Evolutionary conservation across 305 asterid species (phyloP), one percentile per base, ranked within the genome.

Genomic region (Solanum hybrid): DNA sequence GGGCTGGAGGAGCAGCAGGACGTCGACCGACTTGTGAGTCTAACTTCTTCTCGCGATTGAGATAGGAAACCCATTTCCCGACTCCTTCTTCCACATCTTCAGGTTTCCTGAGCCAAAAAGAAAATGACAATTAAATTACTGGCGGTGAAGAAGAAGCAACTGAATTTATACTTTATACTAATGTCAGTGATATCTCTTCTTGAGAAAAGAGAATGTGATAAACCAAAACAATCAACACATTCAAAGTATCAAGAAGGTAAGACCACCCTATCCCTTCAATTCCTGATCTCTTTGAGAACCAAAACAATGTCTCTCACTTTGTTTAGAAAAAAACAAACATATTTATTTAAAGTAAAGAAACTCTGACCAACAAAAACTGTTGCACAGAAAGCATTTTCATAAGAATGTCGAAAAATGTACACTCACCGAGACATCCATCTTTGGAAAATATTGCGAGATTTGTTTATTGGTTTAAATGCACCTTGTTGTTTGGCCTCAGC

Each of bases 11-110:
- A 90, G 97, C 97, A 81, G 85, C 89, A 40, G 99, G 99, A 80
- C 96, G 97, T 88, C 87, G 93, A 40, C 98, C 98, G 88, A 96
- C 98, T 90, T 92, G 74, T 6, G 92, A 92, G 90, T 97, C 98
- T 90, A 97, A 92, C 91, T 94, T 97, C 96, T 89, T 96, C 95
- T 97, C 99, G 77, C 99, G 95, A 93, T 97, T 97, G 33, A 97
- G 98, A 95, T 96, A 97, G 26, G 99, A 96, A 84, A 96, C 99
- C 99, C 99, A 97, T 93, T 96, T 97, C 86, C 99, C 99, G 7
- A 96, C 99, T 77, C 99, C 99, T 40, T 96, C 94, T 92, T 97
- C 99, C 87, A 94, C 92, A 87, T 73, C 91, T 87, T 91, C 97
- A 84, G 92, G 81, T 90, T 92, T 94, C 93, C 94, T 91, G 90